Evolutionary conservation across 1,284 basidiomycete genomes (phyloP).

Genomic region (Vanrija pseudolonga): DNA sequence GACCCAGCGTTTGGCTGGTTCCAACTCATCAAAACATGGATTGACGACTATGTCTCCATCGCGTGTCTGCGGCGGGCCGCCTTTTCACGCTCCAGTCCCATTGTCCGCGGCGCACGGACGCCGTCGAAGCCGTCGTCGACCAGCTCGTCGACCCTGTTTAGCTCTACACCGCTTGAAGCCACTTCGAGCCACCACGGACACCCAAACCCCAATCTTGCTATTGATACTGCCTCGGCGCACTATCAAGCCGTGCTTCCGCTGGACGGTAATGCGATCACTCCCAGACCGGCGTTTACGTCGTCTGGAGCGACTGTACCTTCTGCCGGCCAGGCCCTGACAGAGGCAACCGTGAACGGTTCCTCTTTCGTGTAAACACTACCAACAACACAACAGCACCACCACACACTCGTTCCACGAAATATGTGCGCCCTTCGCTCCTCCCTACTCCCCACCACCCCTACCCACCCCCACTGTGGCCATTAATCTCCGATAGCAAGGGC

Average conservation of each 20-base stretch:
- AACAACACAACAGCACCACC: too few relatives aligned
- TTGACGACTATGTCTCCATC: constrained; percentile 42
- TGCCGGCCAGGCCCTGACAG: too few relatives aligned
- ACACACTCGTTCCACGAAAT: too few relatives aligned
- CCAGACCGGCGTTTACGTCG: constrained; percentile 15
- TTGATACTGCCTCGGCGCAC: constrained; percentile 14
- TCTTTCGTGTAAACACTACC: too few relatives aligned
- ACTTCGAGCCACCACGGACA: background rate
- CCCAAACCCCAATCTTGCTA: constrained; percentile 9
- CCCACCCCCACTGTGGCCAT: too few relatives aligned
- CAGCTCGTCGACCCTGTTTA: background rate
- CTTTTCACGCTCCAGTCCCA: constrained; percentile 11
- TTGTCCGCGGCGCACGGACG: background rate
- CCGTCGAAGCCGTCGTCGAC: background rate
- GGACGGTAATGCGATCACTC: constrained; percentile 16
- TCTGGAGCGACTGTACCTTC: background rate
- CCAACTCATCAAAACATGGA: constrained; percentile 45
- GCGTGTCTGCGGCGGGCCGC: constrained; percentile 28
- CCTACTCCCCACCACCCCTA: too few relatives aligned
- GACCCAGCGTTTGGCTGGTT: constrained; percentile 39
- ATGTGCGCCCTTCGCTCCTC: too few relatives aligned
- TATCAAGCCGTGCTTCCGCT: constrained; percentile 9
- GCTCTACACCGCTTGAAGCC: background rate
- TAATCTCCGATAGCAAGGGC: too few relatives aligned
- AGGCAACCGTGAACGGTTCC: too few relatives aligned